phyloP scores from a whole-genome alignment of 345 rosid species.

The Sisymbrium irio region DNA sequence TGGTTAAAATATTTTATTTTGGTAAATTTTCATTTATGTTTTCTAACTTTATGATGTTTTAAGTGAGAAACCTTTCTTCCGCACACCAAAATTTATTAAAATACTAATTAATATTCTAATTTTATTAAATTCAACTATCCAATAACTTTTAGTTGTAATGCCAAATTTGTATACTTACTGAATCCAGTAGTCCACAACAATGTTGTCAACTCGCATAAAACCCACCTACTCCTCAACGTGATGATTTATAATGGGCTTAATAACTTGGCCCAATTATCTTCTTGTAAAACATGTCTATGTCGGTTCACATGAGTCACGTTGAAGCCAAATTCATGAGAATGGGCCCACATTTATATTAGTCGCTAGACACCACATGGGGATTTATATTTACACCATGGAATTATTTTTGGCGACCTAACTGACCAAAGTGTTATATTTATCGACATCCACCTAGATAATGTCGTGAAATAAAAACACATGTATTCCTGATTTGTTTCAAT shows the following conservation, averaged over 20 bases:
- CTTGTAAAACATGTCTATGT: not conserved
- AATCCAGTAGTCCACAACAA: not conserved
- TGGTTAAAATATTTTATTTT: too few relatives aligned
- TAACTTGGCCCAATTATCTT: not conserved
- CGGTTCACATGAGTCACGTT: slow-evolving; percentile 25
- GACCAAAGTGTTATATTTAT: not conserved
- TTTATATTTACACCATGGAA: not conserved
- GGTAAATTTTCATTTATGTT: too few relatives aligned
- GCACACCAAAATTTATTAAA: too few relatives aligned
- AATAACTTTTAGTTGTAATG: not conserved
- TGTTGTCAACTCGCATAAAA: not conserved
- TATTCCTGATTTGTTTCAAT: not conserved
- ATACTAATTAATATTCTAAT: too few relatives aligned
- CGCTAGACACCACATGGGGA: slow-evolving; percentile 19
- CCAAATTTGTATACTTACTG: not conserved
- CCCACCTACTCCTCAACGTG: not conserved
- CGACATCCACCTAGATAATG: not conserved
- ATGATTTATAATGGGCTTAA: not conserved
- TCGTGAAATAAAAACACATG: not conserved
- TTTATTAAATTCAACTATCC: too few relatives aligned
- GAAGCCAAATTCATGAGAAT: slow-evolving; percentile 4
- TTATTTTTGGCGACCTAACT: not conserved
- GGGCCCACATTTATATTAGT: slow-evolving; percentile 14
- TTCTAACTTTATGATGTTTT: too few relatives aligned
- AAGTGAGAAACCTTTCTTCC: too few relatives aligned